These are phyloP conservation scores for Scheffersomyces stipitis DNA, from an alignment of 805 yeast genomes.

Conservation along the genomic window DNA sequence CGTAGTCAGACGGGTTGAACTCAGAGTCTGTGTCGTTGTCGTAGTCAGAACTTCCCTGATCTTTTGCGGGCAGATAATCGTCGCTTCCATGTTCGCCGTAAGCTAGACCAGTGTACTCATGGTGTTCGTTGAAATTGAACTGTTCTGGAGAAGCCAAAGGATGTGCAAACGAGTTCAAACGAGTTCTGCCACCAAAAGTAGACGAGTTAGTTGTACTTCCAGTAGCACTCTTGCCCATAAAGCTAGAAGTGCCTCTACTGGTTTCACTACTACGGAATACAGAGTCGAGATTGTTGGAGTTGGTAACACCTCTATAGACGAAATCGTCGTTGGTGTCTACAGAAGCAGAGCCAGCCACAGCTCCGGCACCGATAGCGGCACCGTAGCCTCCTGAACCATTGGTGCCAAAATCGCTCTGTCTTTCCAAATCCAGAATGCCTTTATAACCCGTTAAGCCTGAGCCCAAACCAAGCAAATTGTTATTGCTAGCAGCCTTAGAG, in stretches of 20 bases:
- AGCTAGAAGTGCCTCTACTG: slow-evolving; percentile 1
- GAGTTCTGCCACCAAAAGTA: slow-evolving; percentile 16
- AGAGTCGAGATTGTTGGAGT: slow-evolving; percentile 41
- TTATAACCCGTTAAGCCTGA: slow-evolving; percentile 5
- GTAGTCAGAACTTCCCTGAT: slow-evolving; percentile 1
- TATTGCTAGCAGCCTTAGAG: slow-evolving; percentile 2
- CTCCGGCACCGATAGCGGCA: slow-evolving; percentile 6
- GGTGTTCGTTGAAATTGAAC: slow-evolving; percentile 18
- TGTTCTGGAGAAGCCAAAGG: slow-evolving; percentile 21
- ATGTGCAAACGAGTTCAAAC: slow-evolving; percentile 27
- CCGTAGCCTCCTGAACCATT: slow-evolving; percentile 12
- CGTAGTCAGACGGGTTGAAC: slow-evolving; percentile 19
- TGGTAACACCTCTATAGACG: slow-evolving; percentile 44
- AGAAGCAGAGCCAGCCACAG: slow-evolving; percentile 9
- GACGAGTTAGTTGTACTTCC: slow-evolving; percentile 12
- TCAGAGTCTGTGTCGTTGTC: slow-evolving; percentile 9
- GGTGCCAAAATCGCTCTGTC: slow-evolving; percentile 19
- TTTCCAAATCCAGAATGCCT: slow-evolving; percentile 27
- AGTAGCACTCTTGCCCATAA: slow-evolving; percentile 3
- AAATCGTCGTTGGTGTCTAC: slow-evolving; percentile 29
- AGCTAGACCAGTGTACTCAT: slow-evolving; percentile 6
- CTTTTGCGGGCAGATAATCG: slow-evolving; percentile 1
- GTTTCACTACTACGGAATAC: slow-evolving; percentile 24
- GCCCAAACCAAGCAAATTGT: slow-evolving; percentile 4
- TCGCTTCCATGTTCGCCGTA: background rate